Evolutionary conservation across 108 stramenopile genomes (phyloP).

Genomic region (Asterionellopsis glacialis): DNA sequence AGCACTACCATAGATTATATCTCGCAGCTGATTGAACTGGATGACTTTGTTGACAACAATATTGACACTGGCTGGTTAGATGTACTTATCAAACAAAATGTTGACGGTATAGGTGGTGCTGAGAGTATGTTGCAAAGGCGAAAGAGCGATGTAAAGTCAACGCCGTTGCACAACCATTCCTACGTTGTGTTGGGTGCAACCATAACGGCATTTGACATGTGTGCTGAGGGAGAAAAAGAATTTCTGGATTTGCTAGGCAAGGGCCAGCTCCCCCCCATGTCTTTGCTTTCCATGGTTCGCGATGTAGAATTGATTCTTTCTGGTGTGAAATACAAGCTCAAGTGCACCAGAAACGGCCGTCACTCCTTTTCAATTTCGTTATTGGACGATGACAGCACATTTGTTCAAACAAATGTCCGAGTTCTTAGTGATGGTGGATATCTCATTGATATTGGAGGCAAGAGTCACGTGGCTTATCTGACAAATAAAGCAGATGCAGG

Average conservation of each 20-base stretch:
- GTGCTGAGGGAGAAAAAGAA: constrained; percentile 46
- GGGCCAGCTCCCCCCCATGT: constrained; percentile 86
- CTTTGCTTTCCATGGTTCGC: constrained; percentile 71
- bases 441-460: constrained; percentile 88
- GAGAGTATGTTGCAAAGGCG: constrained; percentile 15
- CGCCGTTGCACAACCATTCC: constrained; percentile 43
- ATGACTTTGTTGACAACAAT: constrained; percentile 90
- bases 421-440: constrained; percentile 94
- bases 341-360: constrained; percentile 65
- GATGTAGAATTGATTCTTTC: constrained; percentile 90
- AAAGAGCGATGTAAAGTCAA: constrained; percentile 2
- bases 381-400: constrained; percentile 21
- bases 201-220: constrained; percentile 64
- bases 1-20: constrained; percentile 99
- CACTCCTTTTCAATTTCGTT: constrained; percentile 55
- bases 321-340: constrained; percentile 88
- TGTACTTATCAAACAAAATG: constrained; percentile 81
- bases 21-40: constrained; percentile 89
- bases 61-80: constrained; percentile 99
- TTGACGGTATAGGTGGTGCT: constrained; percentile 27
- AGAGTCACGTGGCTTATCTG: constrained; percentile 88
- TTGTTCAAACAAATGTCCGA: constrained; percentile 79
- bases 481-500: constrained; percentile 71
- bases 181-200: constrained; percentile 77
- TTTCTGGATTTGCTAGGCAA: constrained; percentile 79